Percentiles rank a stretch among this genome's conserved stretches.
phyloP scores from a whole-genome alignment of 2,329 filamentous ascomycete species.

The Penicillium olsonii region DNA sequence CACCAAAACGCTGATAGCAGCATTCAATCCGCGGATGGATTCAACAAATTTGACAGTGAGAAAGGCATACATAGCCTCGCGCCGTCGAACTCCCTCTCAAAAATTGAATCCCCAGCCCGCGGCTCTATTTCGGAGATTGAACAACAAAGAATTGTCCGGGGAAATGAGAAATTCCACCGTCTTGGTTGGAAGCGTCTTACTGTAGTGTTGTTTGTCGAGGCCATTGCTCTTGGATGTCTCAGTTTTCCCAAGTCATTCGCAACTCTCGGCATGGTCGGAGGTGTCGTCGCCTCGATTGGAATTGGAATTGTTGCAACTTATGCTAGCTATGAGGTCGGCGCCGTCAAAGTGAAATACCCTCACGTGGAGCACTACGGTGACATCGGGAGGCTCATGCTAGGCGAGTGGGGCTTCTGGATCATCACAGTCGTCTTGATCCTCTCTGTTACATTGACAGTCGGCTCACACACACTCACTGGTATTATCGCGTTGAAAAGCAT shows the following conservation, averaged over 20 bases:
- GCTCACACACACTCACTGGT: constrained; percentile 4
- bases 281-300: not conserved
- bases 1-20: not conserved
- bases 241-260: constrained; percentile 6
- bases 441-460: constrained; percentile 4
- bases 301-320: constrained; percentile 9
- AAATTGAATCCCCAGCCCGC: not conserved
- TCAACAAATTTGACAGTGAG: not conserved
- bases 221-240: constrained; percentile 5
- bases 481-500: constrained; percentile 5
- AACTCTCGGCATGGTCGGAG: constrained; percentile 3
- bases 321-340: constrained; percentile 4
- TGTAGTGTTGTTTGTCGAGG: constrained; percentile 4
- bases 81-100: not conserved
- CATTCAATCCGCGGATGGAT: not conserved
- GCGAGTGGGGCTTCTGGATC: not conserved
- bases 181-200: constrained; percentile 9
- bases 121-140: not conserved
- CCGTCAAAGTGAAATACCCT: constrained; percentile 3
- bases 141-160: not conserved
- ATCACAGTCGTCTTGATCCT: constrained; percentile 3
- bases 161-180: constrained; percentile 2
- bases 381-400: not conserved
- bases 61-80: not conserved
- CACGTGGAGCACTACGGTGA: constrained; percentile 6